Conservation (phyloP, 148 eudicot species). For the Pharnaceum exiguum region DNA sequence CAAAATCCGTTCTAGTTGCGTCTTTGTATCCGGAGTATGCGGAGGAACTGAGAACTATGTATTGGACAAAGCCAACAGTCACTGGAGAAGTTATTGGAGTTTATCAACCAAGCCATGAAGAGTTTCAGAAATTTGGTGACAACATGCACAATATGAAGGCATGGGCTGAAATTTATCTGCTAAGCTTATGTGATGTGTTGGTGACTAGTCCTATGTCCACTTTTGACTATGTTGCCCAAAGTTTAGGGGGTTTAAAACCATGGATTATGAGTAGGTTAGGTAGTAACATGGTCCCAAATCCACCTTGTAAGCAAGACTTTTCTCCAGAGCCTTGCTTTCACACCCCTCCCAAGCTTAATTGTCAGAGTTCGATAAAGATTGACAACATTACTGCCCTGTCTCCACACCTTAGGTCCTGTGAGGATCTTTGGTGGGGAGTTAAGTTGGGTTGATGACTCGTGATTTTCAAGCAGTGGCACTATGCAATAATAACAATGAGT, state of each 20-base stretch:
- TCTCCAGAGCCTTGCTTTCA: slow-evolving; percentile 89
- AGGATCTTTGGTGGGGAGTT: slow-evolving; percentile 60
- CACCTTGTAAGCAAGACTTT: slow-evolving; percentile 48
- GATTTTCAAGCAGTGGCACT: too few species aligned
- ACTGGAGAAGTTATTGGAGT: slow-evolving; percentile 55
- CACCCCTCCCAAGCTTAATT: slow-evolving; percentile 54
- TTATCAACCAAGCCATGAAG: slow-evolving; percentile 75
- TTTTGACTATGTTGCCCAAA: slow-evolving; percentile 86
- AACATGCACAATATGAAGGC: slow-evolving; percentile 58
- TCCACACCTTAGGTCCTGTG: slow-evolving; percentile 55
- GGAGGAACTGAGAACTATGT: slow-evolving; percentile 34
- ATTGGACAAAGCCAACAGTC: slow-evolving; percentile 50
- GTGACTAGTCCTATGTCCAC: slow-evolving; percentile 77
- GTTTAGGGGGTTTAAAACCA: slow-evolving; percentile 71
- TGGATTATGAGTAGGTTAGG: slow-evolving; percentile 54
- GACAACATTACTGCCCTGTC: slow-evolving; percentile 39
- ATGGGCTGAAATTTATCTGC: slow-evolving; percentile 79
- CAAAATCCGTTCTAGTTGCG: slow-evolving; percentile 49
- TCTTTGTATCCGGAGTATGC: slow-evolving; percentile 53
- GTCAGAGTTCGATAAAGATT: slow-evolving; percentile 31
- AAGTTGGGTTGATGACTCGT: slow-evolving; percentile 39
- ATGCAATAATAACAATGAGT: too few species aligned
- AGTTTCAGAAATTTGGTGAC: slow-evolving; percentile 47
- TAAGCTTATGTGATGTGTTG: slow-evolving; percentile 69
- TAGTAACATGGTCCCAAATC: slow-evolving; percentile 23